Percentiles rank a stretch among this genome's conserved stretches.
phyloP scores from a whole-genome alignment of 192 early-diverging fungal genomes.

The Dissophora globulifera region DNA sequence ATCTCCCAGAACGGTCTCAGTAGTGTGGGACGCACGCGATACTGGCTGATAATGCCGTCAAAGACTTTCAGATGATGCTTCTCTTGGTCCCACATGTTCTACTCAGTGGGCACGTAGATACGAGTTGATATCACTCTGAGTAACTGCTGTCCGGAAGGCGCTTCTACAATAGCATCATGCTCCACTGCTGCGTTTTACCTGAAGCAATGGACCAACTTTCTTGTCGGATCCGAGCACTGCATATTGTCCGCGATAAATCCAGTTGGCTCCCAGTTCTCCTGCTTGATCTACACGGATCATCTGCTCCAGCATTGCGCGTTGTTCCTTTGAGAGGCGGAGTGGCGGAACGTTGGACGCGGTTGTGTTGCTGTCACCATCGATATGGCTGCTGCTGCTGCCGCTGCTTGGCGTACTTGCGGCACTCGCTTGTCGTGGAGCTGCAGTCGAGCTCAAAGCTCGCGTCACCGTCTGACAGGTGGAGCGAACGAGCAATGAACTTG shows the following conservation, averaged over 20 bases:
- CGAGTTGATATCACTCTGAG: too few relatives aligned
- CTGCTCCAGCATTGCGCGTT: conserved; percentile 69
- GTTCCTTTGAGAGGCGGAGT: conserved; percentile 55
- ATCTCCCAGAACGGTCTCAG: conserved; percentile 88
- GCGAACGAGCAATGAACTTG: neutral
- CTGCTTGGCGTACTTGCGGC: neutral
- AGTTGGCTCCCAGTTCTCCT: conserved; percentile 95
- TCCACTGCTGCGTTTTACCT: too few relatives aligned
- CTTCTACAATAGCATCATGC: too few relatives aligned
- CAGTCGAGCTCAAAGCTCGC: neutral
- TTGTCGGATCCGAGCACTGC: conserved; percentile 78
- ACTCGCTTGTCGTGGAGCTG: neutral
- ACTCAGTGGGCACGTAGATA: neutral
- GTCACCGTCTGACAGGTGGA: neutral
- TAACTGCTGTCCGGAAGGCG: too few relatives aligned
- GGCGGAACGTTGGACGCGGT: conserved; percentile 20
- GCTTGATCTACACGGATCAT: conserved; percentile 98
- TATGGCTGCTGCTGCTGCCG: too few relatives aligned
- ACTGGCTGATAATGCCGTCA: conserved; percentile 77
- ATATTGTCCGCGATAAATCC: conserved; percentile 96
- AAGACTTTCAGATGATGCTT: conserved; percentile 84
- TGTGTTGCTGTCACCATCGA: neutral
- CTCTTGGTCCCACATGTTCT: conserved; percentile 98
- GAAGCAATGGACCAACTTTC: conserved; percentile 73
- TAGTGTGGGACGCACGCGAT: conserved; percentile 86